Base-by-base conservation (phyloP, 148 eudicot species). In the Chenopodium suecicum region DNA sequence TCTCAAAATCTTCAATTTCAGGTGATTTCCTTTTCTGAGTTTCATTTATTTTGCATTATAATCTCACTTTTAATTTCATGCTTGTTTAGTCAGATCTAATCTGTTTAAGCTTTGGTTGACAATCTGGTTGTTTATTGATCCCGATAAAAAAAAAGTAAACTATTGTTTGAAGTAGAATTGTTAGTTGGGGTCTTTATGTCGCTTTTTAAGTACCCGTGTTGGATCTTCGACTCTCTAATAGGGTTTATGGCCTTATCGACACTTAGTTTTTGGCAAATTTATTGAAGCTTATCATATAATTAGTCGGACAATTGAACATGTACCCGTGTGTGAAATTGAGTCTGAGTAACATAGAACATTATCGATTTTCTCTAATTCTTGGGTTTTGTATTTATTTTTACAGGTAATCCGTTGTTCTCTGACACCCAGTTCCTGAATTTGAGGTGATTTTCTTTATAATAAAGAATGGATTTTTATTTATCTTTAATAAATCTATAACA, bases 21-120 rank as follows among this genome's bases (percentile, higher is more conserved):
- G 83, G 83, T 80, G n/a, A 74, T 80, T 74, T 74, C 10, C 23
- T 58, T 23, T 56, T 79, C 52, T 79, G 81, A 34, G 68, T 79
- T 6, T 70, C 75, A 79, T 50, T 34, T 54, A 37, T 10, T 9
- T 47, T 70, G 76, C 76, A 56, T 70, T 41, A 14, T 48, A 27
- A 23, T 79, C 14, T 23, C 48, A 22, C 41, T 20, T 6, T 6
- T 48, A 1, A 29, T 47, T 48, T 19, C 64, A 29, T 27, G 7
- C 17, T 41, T 66, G 2, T 65, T 23, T 23, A 46, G 25, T 48
- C 10, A 63, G 83, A 74, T 80, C 73, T 31, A 16, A 50, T 71
- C 23, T 72, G 11, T 10, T 34, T 70, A n/a, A 14, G 20, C 25
- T 64, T 63, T 10, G 9, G 58, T 46, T 4, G 17, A 17, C 5